Evolutionary conservation across 2,329 filamentous ascomycete species (phyloP), one percentile per base, ranked within the genome.

Genomic region (Aspergillus costaricaensis): DNA sequence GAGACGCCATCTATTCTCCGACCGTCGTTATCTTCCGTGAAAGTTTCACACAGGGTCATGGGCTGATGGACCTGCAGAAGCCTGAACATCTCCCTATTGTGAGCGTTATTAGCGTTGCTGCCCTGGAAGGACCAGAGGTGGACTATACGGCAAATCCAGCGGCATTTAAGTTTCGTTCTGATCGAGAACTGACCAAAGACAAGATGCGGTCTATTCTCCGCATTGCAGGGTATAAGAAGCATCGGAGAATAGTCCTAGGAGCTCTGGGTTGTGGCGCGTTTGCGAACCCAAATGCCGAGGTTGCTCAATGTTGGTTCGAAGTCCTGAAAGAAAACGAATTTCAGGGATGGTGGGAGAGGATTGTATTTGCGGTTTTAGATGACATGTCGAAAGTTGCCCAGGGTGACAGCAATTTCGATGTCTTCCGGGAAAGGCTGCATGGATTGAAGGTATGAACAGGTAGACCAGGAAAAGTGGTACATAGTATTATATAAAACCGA

Each of bases 181-280:
- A 86, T 61, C 78, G 83, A n/a, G 75, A 81, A 0, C 64, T 85
- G 41, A 89, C 83, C 67, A 86, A 85, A 72, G 76, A 81, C 48
- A 90, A 89, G 72, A 89, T 91, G 79, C 77, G 86, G 21, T 70
- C 88, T 17, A 80, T 82, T 17, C 73, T 91, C 55, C 80, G 88
- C 4, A 82, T 87, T 58, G 86, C 87, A 2, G 87, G 82, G n/a
- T 70, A 70, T 4, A 78, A 83, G 27, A 80, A 79, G 1, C 86
- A 90, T 67, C 77, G 81, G 21, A 78, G 82, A 65, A 74, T 91
- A 8, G 85, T 91, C 5, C 78, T 92, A 1, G 88, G 89, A 0
- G 88, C 89, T 0, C 70, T 91, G 53, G 89, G 89, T 0, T 91
- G 88, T 66, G 89, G 88, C 3, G 87, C 83, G 0, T 90, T 89